A percentile compares a stretch with the other conserved stretches of the same genome.
Conservation (phyloP, 192 early-diverging fungal genomes). For the Backusella morwellensis region DNA sequence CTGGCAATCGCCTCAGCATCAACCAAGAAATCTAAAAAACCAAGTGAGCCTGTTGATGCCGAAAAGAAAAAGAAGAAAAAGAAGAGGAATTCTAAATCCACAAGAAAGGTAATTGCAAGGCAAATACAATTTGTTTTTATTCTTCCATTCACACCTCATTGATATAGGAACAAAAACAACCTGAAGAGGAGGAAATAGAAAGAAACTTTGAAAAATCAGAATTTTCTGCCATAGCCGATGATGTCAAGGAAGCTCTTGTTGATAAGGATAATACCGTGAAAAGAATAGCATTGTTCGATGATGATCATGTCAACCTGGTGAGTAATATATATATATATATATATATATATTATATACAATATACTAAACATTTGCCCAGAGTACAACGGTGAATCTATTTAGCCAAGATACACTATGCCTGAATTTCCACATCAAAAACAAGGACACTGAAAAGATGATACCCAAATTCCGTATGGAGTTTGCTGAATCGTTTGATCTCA, state of each 20-base stretch:
- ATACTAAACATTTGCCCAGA: not conserved
- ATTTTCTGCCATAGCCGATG: not conserved
- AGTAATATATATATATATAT: no score
- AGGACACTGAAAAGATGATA: constrained; percentile 4
- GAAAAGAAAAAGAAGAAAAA: constrained; percentile 22
- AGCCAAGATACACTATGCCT: constrained; percentile 11
- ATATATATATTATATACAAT: not conserved
- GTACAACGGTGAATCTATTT: constrained; percentile 21
- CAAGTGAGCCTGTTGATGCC: not conserved
- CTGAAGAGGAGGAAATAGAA: not conserved
- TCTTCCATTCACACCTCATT: not conserved
- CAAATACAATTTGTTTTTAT: no score
- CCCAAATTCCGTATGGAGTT: constrained; percentile 27
- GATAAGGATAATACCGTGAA: not conserved
- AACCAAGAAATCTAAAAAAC: not conserved
- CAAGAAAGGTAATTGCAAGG: not conserved
- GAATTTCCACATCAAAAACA: constrained; percentile 23
- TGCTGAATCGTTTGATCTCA: constrained; percentile 27
- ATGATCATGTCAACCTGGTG: not conserved
- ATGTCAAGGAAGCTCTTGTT: not conserved
- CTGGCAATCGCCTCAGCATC: not conserved
- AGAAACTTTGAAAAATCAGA: not conserved
- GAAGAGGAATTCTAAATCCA: not conserved
- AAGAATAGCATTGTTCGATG: not conserved
- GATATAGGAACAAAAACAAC: not conserved